Evolutionary conservation across 768 basidiomycete genomes (phyloP).

Genomic region (Trametes meyenii): DNA sequence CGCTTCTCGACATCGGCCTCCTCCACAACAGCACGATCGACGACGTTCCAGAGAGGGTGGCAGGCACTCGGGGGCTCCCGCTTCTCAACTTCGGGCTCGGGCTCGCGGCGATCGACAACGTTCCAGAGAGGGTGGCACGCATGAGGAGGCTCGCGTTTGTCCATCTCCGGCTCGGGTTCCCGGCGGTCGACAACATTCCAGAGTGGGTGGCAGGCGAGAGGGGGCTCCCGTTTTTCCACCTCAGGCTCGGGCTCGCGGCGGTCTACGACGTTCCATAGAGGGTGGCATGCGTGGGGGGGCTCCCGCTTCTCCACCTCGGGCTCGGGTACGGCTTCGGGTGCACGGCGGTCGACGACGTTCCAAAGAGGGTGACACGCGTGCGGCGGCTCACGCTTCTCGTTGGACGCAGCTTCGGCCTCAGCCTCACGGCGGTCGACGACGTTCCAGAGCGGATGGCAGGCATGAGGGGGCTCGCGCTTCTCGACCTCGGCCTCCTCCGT

Average conservation of each 20-base stretch:
- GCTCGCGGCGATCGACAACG: not conserved
- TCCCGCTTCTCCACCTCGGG: not conserved
- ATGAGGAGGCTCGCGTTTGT: not conserved
- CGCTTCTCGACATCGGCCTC: too few species aligned
- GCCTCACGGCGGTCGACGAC: not conserved
- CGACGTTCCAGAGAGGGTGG: too few species aligned
- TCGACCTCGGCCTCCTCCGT: not conserved
- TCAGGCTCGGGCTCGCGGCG: not conserved
- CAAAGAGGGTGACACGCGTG: not conserved
- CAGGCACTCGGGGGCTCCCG: too few species aligned
- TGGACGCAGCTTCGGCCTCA: not conserved
- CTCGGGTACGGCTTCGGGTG: not conserved
- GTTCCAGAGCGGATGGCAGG: not conserved
- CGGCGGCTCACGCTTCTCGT: not conserved
- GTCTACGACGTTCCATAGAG: not conserved
- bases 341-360: not conserved
- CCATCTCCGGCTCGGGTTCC: not conserved
- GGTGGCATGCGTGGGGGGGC: not conserved
- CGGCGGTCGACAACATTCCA: not conserved
- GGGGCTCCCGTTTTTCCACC: not conserved
- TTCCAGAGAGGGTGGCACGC: not conserved
- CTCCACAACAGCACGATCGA: too few species aligned
- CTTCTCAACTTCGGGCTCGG: not conserved
- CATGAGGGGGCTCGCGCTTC: not conserved
- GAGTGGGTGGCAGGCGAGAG: not conserved